Base-by-base conservation (phyloP, 1,139 yeast genomes). In the Debaryomycetaceae sp. region DNA sequence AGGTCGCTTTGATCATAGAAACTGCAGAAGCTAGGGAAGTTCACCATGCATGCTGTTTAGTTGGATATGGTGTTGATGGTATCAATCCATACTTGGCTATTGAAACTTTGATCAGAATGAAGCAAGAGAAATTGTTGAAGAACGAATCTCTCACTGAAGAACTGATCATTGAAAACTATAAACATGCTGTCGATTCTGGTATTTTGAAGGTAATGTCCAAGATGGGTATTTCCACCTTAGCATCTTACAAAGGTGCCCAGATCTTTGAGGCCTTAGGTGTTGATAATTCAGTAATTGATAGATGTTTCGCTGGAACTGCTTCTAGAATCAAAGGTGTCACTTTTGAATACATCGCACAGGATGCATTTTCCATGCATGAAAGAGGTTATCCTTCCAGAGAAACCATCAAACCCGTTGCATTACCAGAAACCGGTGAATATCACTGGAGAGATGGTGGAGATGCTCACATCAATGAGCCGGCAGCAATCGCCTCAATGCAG, bases 371-470 rank as follows among this genome's bases (percentile, higher is more conserved):
- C 26, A 65, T 92, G 67, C 98, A 92, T 63, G 96, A 87, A 61
- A 79, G 89, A 52, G 98, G 97, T 17, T 92, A 71, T 65, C 97
- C 98, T 41, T 59, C 80, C 33, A 79, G 96, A 59, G 78, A 73
- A 16, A 83, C 91, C 30, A 66, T 85, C 46, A 76, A 79, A 53
- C 91, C 92, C 22, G 63, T 74, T 35, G 87, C 86, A 22, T 75
- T 92, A 47, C 95, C 96, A 33, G 98, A 92, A 66, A 81, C 94
- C 45, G 98, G 98, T 65, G 98, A 92, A 63, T 92, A 89, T 61
- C 95, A 89, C 67, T 92, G 96, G 95, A 83, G 98, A 72, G 98
- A 92, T 61, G 98, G 98, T 60, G 98, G 98, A 51, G 96, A 88
- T 56, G 83, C 92, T 38, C 98, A 92, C 63, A 79, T 92, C 49